A percentile compares a stretch with the other conserved stretches of the same genome.
Conservation (phyloP, 2,329 filamentous ascomycete species). For the Penicillium sp. region DNA sequence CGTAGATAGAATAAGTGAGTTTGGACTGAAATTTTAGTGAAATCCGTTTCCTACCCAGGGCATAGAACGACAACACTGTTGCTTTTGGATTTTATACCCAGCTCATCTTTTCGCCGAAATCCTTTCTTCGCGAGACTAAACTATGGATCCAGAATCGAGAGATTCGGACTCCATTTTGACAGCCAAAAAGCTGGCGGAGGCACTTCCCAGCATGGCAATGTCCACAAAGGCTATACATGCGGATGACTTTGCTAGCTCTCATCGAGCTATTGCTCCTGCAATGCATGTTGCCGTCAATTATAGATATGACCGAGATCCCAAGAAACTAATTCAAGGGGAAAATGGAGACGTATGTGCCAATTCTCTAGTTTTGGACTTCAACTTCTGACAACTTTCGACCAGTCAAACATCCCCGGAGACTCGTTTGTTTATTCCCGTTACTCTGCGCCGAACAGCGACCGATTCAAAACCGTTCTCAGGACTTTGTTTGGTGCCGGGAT, state of each 20-base stretch:
- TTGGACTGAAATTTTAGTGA: too few relatives aligned
- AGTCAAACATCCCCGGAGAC: constrained; percentile 13
- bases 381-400: not conserved
- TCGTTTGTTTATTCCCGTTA: constrained; percentile 16
- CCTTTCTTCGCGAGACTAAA: too few relatives aligned
- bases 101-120: too few relatives aligned
- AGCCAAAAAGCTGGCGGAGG: not conserved
- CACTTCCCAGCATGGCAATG: not conserved
- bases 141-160: too few relatives aligned
- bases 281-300: constrained; percentile 19
- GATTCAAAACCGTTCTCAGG: constrained; percentile 4
- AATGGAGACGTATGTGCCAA: constrained; percentile 10
- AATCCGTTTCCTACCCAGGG: too few relatives aligned
- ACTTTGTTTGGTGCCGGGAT: not conserved
- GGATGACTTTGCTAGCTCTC: constrained; percentile 16
- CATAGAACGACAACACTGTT: too few relatives aligned
- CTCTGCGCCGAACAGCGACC: constrained; percentile 13
- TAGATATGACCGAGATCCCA: constrained; percentile 15
- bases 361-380: too few relatives aligned
- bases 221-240: constrained; percentile 9
- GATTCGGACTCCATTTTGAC: too few relatives aligned
- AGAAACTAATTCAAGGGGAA: constrained; percentile 10
- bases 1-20: too few relatives aligned
- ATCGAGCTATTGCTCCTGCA: constrained; percentile 17
- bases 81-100: too few relatives aligned